Evolutionary conservation across 2,329 filamentous ascomycete genomes (phyloP), one percentile per base, ranked within the genome.

Genomic region (Scolecobasidium constrictum): DNA sequence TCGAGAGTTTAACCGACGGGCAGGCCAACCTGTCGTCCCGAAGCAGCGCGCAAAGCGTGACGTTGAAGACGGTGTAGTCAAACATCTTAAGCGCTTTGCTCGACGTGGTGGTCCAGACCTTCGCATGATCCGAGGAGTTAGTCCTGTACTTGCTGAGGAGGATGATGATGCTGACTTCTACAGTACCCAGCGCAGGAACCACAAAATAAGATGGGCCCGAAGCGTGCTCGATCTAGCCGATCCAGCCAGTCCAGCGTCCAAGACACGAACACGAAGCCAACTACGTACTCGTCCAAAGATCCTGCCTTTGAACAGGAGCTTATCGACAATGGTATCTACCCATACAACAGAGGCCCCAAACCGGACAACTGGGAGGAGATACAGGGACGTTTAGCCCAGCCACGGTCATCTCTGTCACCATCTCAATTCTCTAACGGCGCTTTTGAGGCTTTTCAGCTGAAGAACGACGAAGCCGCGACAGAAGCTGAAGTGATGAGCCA

Each of bases 381-480:
- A 22, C 37, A 45, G 13, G 38, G 46, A 26, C 23, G 22, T 22
- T 44, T 52, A 28, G 36, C 37, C 11, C 44, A 43, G 44, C 43
- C 38, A 18, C 40, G 49, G 37, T 16, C 33, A 13, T 51, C 48
- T 5, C 43, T 51, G 13, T 52, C 46, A 16, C 49, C 48, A 28
- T 51, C 47, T 18, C 20, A 12, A 38, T 50, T 49, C 37, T 40
- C 43, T 11, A 41, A 50, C 22, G 44, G 38, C 34, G 45, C 40
- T 9, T 52, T 52, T 38, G 31, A 48, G 31, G 34, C 46, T 11
- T 53, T 53, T 40, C 38, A 48, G 43, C 35, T 40, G 23, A 48
- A 26, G 20, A 50, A 52, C 41, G 38, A 44, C 18, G 28, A 45
- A 31, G 45, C 45, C 18, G 19, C n/a, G 17, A 45, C n/a, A 26